phyloP scores from a whole-genome alignment of 768 basidiomycete species.

The Russula emetica region DNA sequence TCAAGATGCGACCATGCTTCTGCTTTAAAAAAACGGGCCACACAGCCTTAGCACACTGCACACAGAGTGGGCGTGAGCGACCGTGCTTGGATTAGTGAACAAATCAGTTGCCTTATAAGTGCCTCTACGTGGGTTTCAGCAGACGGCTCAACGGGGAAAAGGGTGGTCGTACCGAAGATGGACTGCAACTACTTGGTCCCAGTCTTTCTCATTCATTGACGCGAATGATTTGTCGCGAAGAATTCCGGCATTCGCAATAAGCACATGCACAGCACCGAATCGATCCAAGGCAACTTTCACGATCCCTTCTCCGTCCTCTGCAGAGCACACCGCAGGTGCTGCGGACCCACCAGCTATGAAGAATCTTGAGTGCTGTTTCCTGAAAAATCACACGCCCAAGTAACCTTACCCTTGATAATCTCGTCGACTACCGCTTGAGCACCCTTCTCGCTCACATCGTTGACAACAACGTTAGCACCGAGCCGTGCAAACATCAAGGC shows the following conservation, averaged over 20 bases:
- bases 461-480: constrained; percentile 96
- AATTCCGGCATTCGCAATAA: constrained; percentile 92
- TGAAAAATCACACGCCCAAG: not conserved
- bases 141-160: not conserved
- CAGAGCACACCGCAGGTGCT: constrained; percentile 73
- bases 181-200: constrained; percentile 87
- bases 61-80: not conserved
- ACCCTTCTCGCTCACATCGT: constrained; percentile 86
- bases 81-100: not conserved
- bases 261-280: constrained; percentile 83
- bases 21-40: constrained; percentile 98
- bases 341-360: constrained; percentile 83
- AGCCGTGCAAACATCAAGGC: constrained; percentile 87
- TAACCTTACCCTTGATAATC: constrained; percentile 61
- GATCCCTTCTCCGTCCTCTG: constrained; percentile 87
- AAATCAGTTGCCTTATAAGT: constrained; percentile 68
- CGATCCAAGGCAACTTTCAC: constrained; percentile 82
- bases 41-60: constrained; percentile 85
- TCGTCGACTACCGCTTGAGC: constrained; percentile 85
- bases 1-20: constrained; percentile 92
- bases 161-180: constrained; percentile 56
- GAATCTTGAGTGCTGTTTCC: not conserved
- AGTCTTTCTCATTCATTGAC: constrained; percentile 85
- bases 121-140: constrained; percentile 42
- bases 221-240: constrained; percentile 90